A percentile compares a stretch with the other conserved stretches of the same genome.
Conservation (phyloP, 2,329 filamentous ascomycete species). For the Penicillium sp. region DNA sequence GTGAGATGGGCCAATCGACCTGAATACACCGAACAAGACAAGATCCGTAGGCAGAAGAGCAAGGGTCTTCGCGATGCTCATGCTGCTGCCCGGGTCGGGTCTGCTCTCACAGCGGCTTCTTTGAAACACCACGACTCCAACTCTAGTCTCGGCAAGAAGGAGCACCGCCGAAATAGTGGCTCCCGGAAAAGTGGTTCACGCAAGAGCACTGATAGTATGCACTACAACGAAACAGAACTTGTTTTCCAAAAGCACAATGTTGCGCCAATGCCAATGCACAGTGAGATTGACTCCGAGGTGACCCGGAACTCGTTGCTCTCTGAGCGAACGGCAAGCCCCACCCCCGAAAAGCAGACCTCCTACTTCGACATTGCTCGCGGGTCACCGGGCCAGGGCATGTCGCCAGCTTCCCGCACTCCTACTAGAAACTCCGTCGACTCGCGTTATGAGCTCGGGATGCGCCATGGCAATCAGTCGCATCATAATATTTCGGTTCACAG, state of each 20-base stretch:
- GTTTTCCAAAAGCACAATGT: conserved; percentile 57
- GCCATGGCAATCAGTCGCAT: conserved; percentile 59
- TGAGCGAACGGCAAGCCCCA: conserved; percentile 70
- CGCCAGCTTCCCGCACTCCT: conserved; percentile 62
- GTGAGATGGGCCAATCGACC: conserved; percentile 49
- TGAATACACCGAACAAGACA: conserved; percentile 51
- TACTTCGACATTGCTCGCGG: conserved; percentile 65
- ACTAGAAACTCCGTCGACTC: conserved; percentile 49
- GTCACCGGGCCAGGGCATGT: conserved; percentile 52
- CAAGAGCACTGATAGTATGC: conserved; percentile 44
- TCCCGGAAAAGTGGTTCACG: conserved; percentile 32
- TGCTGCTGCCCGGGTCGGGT: conserved; percentile 55
- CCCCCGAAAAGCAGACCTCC: conserved; percentile 62
- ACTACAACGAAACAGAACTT: conserved; percentile 53
- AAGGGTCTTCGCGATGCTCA: conserved; percentile 56
- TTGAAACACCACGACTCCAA: conserved; percentile 65
- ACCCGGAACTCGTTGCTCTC: conserved; percentile 86
- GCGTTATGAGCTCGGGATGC: conserved; percentile 61
- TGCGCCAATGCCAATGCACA: conserved; percentile 84
- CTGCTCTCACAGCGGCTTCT: conserved; percentile 60
- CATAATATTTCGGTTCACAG: conserved; percentile 50
- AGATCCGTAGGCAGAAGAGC: conserved; percentile 53
- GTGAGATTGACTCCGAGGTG: conserved; percentile 80
- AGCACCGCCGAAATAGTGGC: conserved; percentile 36
- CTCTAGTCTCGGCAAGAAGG: conserved; percentile 51